Evolutionary conservation across 495 filamentous ascomycete genomes (phyloP).

Genomic region (Annulohypoxylon bovei): DNA sequence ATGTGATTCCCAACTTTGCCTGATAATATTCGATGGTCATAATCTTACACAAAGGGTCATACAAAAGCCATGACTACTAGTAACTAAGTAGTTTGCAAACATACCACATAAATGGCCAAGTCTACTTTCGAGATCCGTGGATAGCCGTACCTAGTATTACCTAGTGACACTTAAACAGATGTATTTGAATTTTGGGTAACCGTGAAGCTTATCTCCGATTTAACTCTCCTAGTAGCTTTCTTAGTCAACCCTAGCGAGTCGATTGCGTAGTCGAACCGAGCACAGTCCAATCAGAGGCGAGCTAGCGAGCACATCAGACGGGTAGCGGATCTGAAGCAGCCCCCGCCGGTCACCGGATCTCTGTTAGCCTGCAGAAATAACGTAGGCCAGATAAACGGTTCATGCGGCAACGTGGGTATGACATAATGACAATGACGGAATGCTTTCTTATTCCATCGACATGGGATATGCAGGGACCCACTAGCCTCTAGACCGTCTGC

Average conservation of each 20-base stretch:
- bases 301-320: neutral
- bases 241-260: conserved; percentile 13
- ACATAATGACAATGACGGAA: conserved; percentile 16
- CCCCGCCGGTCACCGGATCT: conserved; percentile 33
- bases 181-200: neutral
- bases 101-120: neutral
- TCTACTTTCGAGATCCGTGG: neutral
- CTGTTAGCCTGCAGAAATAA: conserved; percentile 3
- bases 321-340: conserved; percentile 21
- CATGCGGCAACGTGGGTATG: conserved; percentile 18
- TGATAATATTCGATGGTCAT: neutral
- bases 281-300: conserved; percentile 19
- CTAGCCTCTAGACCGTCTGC: neutral
- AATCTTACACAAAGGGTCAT: neutral
- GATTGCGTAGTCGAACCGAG: conserved; percentile 25
- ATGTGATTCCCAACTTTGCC: neutral
- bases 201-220: neutral
- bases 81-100: too few species aligned
- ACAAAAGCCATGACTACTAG: neutral
- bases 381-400: neutral
- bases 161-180: neutral
- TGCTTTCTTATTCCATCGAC: neutral
- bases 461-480: conserved; percentile 15
- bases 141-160: too few species aligned
- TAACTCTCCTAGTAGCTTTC: neutral